phyloP scores from a whole-genome alignment of 169 alveolate genomes.

The Plasmodium knowlesi region DNA sequence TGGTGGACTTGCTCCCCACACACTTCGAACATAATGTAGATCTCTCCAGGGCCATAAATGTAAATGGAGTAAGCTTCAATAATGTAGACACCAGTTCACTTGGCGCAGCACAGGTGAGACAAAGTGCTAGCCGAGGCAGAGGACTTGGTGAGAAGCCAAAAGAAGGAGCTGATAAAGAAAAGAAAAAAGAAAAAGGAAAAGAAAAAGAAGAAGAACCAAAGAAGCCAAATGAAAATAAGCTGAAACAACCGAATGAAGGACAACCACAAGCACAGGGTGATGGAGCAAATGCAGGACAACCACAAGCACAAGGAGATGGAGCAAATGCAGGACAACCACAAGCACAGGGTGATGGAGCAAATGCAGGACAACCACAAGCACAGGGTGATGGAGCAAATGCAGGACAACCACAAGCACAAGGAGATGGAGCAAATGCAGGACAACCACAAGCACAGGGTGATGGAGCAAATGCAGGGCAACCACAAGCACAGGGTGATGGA shows the following conservation, averaged over 20 bases:
- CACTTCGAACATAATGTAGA: constrained; percentile 10
- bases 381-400: not conserved
- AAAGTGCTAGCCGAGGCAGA: constrained; percentile 13
- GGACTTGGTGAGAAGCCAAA: constrained; percentile 19
- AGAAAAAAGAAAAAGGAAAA: not conserved
- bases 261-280: not conserved
- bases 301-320: not conserved
- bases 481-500: not conserved
- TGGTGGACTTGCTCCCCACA: constrained; percentile 16
- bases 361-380: not conserved
- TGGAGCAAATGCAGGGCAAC: not conserved
- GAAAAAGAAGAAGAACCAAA: not conserved
- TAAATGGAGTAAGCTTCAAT: constrained; percentile 33
- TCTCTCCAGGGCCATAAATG: not conserved
- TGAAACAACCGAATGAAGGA: not conserved
- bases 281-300: not conserved
- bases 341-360: not conserved
- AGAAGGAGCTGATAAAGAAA: not conserved
- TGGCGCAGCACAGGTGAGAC: constrained; percentile 3
- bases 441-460: not conserved
- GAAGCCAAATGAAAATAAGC: not conserved
- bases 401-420: not conserved
- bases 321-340: not conserved
- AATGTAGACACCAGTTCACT: constrained; percentile 2
- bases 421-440: not conserved